phyloP scores from a whole-genome alignment of 495 filamentous ascomycete species.

The Neurospora sp. region DNA sequence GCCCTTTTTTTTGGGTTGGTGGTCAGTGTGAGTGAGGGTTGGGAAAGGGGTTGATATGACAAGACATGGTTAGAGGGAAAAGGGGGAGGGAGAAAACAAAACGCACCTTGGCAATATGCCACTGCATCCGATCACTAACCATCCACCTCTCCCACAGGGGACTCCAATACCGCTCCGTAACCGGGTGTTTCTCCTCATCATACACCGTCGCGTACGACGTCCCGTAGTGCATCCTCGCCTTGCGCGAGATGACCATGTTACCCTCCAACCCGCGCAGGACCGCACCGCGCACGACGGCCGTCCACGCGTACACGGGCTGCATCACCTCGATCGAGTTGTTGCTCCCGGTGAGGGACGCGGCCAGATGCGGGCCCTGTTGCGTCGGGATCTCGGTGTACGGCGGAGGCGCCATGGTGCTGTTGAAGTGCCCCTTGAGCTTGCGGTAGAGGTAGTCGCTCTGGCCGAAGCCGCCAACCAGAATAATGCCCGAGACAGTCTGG shows the following conservation, averaged over 20 bases:
- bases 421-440: slow-evolving; percentile 54
- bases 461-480: slow-evolving; percentile 61
- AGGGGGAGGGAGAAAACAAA: not conserved
- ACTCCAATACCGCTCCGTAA: slow-evolving; percentile 61
- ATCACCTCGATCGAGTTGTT: slow-evolving; percentile 51
- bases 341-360: not conserved
- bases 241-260: slow-evolving; percentile 56
- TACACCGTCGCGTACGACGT: slow-evolving; percentile 68
- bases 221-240: slow-evolving; percentile 65
- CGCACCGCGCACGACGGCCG: slow-evolving; percentile 60
- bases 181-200: slow-evolving; percentile 56
- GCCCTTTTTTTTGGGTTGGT: slow-evolving; percentile 40
- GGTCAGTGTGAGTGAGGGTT: not conserved
- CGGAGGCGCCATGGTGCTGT: slow-evolving; percentile 31
- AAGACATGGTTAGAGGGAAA: not conserved
- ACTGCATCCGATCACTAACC: slow-evolving; percentile 70
- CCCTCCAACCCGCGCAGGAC: slow-evolving; percentile 60
- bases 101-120: slow-evolving; percentile 63
- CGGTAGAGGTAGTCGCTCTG: slow-evolving; percentile 60
- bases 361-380: not conserved
- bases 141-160: slow-evolving; percentile 73
- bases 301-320: slow-evolving; percentile 70
- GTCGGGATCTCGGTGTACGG: slow-evolving; percentile 58
- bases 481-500: slow-evolving; percentile 54
- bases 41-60: not conserved